Conservation (phyloP, 129 eudicot species). For the Tagetes erecta region DNA sequence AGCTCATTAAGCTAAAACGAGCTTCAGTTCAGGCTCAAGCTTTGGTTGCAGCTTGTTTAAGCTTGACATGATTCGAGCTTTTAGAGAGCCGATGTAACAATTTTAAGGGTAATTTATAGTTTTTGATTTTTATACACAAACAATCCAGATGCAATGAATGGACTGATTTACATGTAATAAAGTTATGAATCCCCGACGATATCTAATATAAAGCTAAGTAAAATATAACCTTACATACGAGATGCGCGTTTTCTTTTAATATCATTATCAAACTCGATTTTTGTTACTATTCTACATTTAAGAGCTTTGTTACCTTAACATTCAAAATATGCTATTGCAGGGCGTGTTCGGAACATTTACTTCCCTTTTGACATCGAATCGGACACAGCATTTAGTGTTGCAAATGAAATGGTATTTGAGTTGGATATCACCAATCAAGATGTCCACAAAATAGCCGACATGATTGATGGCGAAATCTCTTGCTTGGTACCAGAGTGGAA, state of each 20-base stretch:
- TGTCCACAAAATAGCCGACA: conserved; percentile 79
- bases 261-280: background rate
- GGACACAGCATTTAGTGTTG: conserved; percentile 82
- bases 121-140: background rate
- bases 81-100: background rate
- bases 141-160: background rate
- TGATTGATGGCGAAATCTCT: conserved; percentile 73
- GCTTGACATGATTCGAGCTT: background rate
- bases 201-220: background rate
- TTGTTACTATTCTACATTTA: background rate
- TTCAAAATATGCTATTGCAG: conserved; percentile 39
- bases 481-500: conserved; percentile 78
- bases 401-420: conserved; percentile 90
- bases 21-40: background rate
- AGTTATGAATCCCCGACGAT: background rate
- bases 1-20: background rate
- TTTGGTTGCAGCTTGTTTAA: background rate
- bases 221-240: background rate
- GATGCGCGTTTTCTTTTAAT: background rate
- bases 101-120: background rate
- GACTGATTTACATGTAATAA: background rate
- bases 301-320: background rate
- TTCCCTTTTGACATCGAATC: conserved; percentile 78
- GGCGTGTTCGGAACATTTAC: conserved; percentile 77
- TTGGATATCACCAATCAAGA: conserved; percentile 84